Conservation (phyloP, 805 yeast genomes). For the Schizosaccharomyces japonicus region DNA sequence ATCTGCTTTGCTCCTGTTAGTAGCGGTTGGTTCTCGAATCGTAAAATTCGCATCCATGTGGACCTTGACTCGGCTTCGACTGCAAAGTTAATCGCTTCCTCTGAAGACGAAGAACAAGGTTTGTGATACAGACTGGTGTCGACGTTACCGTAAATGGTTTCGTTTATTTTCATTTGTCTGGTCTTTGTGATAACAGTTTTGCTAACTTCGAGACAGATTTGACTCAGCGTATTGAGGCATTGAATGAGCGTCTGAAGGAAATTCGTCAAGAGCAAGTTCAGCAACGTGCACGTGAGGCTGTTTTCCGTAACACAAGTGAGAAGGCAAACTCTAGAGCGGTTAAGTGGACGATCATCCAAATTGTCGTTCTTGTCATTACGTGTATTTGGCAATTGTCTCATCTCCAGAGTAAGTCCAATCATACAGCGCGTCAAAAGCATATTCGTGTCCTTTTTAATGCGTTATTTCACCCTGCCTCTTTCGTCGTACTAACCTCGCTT, state of each 20-base stretch:
- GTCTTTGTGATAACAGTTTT: not conserved
- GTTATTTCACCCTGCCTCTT: too few relatives aligned
- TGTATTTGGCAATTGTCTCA: slow-evolving; percentile 59
- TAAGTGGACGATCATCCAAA: slow-evolving; percentile 50
- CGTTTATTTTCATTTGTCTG: too few relatives aligned
- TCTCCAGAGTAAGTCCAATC: slow-evolving; percentile 19
- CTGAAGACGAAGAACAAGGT: slow-evolving; percentile 16
- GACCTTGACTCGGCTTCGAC: slow-evolving; percentile 32
- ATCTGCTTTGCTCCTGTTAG: slow-evolving; percentile 44
- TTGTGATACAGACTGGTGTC: too few relatives aligned
- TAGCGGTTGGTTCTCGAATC: slow-evolving; percentile 31
- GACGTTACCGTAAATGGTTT: not conserved
- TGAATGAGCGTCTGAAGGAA: slow-evolving; percentile 32
- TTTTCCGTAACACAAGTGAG: slow-evolving; percentile 59
- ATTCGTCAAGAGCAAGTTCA: slow-evolving; percentile 41
- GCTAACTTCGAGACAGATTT: slow-evolving; percentile 18
- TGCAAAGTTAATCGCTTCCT: slow-evolving; percentile 20
- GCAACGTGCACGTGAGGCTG: slow-evolving; percentile 42
- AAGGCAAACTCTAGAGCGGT: slow-evolving; percentile 48
- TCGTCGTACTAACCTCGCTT: not conserved
- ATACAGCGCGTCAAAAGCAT: too few relatives aligned
- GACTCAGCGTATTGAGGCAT: slow-evolving; percentile 29
- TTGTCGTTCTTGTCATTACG: slow-evolving; percentile 38
- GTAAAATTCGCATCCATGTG: slow-evolving; percentile 49
- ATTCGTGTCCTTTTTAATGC: too few relatives aligned